phyloP scores from a whole-genome alignment of 169 alveolate genomes.

The Plasmodium knowlesi region DNA sequence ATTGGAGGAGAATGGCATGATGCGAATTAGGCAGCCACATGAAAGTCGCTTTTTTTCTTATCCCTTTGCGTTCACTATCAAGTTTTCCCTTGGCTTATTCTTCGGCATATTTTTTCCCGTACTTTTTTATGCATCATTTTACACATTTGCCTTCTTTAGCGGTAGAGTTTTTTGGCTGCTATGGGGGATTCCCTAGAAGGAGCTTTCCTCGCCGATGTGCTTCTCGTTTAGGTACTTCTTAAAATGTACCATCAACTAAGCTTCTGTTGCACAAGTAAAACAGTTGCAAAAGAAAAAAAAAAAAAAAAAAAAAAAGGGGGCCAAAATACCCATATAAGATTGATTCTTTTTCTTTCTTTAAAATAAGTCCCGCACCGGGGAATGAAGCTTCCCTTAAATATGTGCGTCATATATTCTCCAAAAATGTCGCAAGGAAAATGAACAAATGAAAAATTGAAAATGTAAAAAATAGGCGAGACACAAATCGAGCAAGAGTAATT shows the following conservation, averaged over 20 bases:
- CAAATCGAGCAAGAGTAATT: neutral
- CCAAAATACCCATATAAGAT: neutral
- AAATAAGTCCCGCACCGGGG: neutral
- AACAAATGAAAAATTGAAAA: neutral
- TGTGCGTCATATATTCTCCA: neutral
- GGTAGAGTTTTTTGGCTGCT: neutral
- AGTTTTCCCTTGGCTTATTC: neutral
- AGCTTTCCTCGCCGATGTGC: neutral
- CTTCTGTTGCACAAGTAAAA: neutral
- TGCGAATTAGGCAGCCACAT: slow-evolving; percentile 10
- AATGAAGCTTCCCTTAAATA: neutral
- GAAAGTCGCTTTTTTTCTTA: neutral
- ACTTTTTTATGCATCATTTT: neutral
- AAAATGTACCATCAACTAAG: neutral
- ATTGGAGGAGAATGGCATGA: neutral
- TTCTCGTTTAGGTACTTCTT: neutral
- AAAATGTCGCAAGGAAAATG: neutral
- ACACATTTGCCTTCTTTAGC: neutral
- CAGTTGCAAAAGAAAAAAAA: neutral
- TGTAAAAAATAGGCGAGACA: neutral
- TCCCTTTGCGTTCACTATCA: neutral
- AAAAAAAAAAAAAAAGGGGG: neutral
- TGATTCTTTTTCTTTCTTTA: neutral
- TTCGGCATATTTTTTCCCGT: neutral
- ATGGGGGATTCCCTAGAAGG: neutral